Conservation (phyloP, 495 filamentous ascomycete genomes). For the Hypoxylon fuscum region DNA sequence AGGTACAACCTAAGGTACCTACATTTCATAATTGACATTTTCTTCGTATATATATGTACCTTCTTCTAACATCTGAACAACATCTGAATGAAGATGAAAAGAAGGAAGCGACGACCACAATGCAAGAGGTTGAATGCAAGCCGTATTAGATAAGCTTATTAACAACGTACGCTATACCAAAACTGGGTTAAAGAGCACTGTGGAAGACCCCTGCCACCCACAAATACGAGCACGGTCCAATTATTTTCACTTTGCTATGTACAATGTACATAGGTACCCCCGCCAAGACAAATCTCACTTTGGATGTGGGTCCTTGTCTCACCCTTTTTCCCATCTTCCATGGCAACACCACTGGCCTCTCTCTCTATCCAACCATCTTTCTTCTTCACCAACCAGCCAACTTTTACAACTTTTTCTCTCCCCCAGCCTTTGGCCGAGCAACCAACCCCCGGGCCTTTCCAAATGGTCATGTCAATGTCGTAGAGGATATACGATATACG, state of each 20-base stretch:
- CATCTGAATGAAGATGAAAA: no score
- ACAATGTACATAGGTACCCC: no score
- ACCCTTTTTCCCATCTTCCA: slow-evolving; percentile 31
- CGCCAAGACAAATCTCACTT: neutral
- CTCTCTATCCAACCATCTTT: neutral
- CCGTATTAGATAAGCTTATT: no score
- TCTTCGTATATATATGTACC: no score
- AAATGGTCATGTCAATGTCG: slow-evolving; percentile 26
- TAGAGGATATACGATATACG: slow-evolving; percentile 21
- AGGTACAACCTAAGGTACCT: no score
- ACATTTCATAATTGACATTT: no score
- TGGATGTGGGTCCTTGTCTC: slow-evolving; percentile 32
- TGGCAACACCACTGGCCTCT: slow-evolving; percentile 19
- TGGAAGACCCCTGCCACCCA: slow-evolving; percentile 17
- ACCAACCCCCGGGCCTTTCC: slow-evolving; percentile 18
- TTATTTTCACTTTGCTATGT: no score
- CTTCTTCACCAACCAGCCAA: neutral
- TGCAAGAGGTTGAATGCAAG: no score
- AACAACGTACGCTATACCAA: no score
- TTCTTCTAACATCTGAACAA: no score
- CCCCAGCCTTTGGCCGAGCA: slow-evolving; percentile 38
- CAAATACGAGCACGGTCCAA: slow-evolving; percentile 32
- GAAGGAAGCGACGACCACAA: no score
- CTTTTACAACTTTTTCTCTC: neutral
- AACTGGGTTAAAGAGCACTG: no score